Evolutionary conservation across 139 green algal genomes (phyloP), one percentile per base, ranked within the genome.

Genomic region (Micromonas commoda): DNA sequence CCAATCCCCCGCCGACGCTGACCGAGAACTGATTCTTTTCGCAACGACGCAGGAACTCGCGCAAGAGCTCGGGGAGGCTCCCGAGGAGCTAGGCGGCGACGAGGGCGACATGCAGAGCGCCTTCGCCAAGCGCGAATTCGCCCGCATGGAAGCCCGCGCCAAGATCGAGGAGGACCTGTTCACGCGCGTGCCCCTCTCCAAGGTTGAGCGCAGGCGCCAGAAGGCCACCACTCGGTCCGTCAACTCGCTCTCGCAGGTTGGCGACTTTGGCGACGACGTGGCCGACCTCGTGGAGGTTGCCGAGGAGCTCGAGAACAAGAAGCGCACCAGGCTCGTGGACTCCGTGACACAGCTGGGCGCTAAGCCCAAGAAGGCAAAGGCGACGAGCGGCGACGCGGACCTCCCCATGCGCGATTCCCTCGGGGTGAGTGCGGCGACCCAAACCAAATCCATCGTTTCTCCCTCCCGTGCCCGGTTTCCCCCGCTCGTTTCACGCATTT

Each of bases 261-360:
- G 95, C 65, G 94, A 97, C 86, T 97, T 98, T 85, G 89, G 88
- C 1, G 93, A 97, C 77, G 94, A 98, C 70, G 89, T 97, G 64
- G 90, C 84, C 0, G 94, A 92, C 84, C 73, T 97, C 29, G 85
- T 96, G 53, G 86, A 79, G 9, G 66, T 54, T n/a, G 79, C 69
- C 19, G 60, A 80, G 19, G 51, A 71, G 64, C 38, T 66, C 23
- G 73, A 70, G 33, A 76, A 37, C 9, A 28, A 73, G 26, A 28
- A 75, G 71, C 51, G 71, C 53, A 31, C 38, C n/a, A 34, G 64
- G 64, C 34, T 82, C 20, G 79, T 33, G 29, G 35, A 83, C 66
- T 33, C 71, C 63, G 57, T 82, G 66, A 1, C 54, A 68, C 52
- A 31, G 70, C 24, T 78, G 73, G 78, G 24, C 21, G 26, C 69